Evolutionary conservation across 768 basidiomycete species (phyloP).

Genomic region (Melanogaster broomeanus): DNA sequence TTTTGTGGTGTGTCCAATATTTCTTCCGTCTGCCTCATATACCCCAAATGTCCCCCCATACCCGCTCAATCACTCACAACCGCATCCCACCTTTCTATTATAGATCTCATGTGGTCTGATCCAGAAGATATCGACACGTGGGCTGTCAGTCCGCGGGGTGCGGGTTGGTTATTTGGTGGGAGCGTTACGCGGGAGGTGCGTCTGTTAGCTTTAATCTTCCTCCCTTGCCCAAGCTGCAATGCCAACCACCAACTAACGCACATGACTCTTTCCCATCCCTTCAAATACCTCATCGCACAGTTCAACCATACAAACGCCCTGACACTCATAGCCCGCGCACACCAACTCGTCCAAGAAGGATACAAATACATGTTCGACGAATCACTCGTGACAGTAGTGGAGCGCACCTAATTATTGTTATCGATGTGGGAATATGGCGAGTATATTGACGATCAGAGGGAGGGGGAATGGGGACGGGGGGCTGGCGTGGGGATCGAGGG

Average conservation of each 20-base stretch:
- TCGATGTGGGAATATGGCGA: conserved; percentile 87
- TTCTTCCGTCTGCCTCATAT: not conserved
- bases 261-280: not conserved
- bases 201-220: not conserved
- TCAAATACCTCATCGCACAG: conserved; percentile 36
- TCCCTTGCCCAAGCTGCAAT: no score
- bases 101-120: conserved; percentile 98
- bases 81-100: not conserved
- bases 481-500: conserved; percentile 5
- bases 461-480: conserved; percentile 40
- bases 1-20: conserved; percentile 71
- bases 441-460: conserved; percentile 82
- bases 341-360: conserved; percentile 95
- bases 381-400: conserved; percentile 91
- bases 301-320: conserved; percentile 94
- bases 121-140: conserved; percentile 94
- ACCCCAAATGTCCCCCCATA: not conserved
- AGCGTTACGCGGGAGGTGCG: conserved; percentile 81
- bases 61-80: not conserved
- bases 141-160: conserved; percentile 96
- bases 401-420: conserved; percentile 89
- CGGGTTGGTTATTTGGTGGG: conserved; percentile 92
- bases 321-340: conserved; percentile 88
- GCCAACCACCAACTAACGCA: no score
- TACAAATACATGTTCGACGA: conserved; percentile 98